Evolutionary conservation across 78 protist genomes (phyloP), one percentile per base, ranked within the genome.

Genomic region (Dictyostelium purpureum): DNA sequence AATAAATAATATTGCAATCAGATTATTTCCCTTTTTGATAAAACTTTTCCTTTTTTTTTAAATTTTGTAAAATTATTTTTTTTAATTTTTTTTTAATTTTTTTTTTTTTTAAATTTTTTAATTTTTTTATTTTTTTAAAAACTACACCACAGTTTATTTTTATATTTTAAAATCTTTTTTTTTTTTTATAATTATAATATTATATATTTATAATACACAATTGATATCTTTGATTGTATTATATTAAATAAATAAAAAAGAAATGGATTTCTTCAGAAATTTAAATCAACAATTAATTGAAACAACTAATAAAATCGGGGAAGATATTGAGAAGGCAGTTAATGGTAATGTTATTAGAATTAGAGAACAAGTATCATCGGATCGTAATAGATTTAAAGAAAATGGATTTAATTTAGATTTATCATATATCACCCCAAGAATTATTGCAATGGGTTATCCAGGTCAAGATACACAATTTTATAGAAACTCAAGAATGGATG

Each of bases 371-470:
- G 95, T 92, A 5, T 92, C 95, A 70, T 54, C 51, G 12, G 95
- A 92, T 6, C 79, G 73, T 14, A 79, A 79, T 63, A 57, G 95
- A 45, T 92, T 85, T 52, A 49, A 66, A 10, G 42, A 77, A 57
- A 81, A 73, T 59, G 47, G 45, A 24, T 92, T 73, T 74, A 83
- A 92, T 67, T 73, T 92, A 11, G 95, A 92, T 81, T 26, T 92
- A 38, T 52, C 95, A 11, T 92, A 92, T 54, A 92, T 92, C 14
- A 92, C 95, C 45, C 49, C 49, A 7, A 66, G 87, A 35, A 74
- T 92, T 0, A 92, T 92, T 19, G 95, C 91, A n/a, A 61, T 43
- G 77, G 81, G 88, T 33, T 92, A 63, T 61, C 95, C 95, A 37
- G 9, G 73, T 10, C 21, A 35, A 14, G 91, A 49, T 38, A 14